Base-by-base conservation (phyloP, 805 yeast species). In the Candida railenensis region DNA sequence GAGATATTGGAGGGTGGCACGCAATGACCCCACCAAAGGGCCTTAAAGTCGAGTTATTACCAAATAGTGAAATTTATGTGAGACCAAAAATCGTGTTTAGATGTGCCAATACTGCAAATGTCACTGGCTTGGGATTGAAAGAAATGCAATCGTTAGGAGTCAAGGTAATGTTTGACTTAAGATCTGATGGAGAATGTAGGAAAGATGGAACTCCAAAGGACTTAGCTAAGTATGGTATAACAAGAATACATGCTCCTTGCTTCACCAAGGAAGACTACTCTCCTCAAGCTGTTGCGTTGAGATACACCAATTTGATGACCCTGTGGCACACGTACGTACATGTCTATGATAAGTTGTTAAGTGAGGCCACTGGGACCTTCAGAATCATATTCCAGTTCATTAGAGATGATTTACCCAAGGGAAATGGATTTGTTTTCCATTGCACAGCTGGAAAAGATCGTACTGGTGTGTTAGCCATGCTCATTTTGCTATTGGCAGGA, bases 371-470 rank as follows among this genome's bases (percentile, higher is more conserved):
- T 1, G 60, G 56, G 3, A 69, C 80, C 3, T 83, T 77, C 57
- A 71, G 66, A 40, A 58, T 60, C 7, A 74, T 88, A 28, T 78
- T 87, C 54, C 62, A 66, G 40, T 79, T 71, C 55, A 67, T 89
- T 40, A 69, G 82, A 40, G 88, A 85, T 47, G 68, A 66, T 18
- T 37, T 40, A 2, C 70, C 74, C 5, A 42, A 33, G 21, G 45
- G 45, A 8, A 20, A 22, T 9, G 22, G 22, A 20, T 66, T 89
- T 48, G 63, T 85, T 8, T 80, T 83, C 62, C 92, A 87, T 59
- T 89, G 96, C 65, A 80, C 91, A 3, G 92, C 92, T 1, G 96
- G 96, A 2, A 89, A 88, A 61, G 96, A 89, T 60, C 76, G 96
- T 38, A 88, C 96, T 0, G 96, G 96, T 0, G 73, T 87, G 12